Evolutionary conservation across 768 basidiomycete genomes (phyloP), one percentile per base, ranked within the genome.

Genomic region (Russula virescens): DNA sequence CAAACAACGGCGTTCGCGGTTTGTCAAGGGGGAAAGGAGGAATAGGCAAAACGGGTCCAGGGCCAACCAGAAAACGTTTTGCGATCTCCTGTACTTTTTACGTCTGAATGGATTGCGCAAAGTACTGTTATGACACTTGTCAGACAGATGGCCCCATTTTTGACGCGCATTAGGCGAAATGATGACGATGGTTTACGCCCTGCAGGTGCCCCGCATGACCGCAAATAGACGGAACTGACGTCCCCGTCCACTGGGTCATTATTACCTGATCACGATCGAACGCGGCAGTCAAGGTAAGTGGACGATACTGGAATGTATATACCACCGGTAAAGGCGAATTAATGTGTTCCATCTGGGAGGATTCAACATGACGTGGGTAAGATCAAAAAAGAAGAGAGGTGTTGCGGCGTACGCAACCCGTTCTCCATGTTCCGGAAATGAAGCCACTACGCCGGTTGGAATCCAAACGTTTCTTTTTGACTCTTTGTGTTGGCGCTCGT

Each of bases 201-300:
- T 1, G 7, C 31, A 31, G n/a, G 28, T 51, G 51, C 58, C 23
- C 25, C 3, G 7, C 31, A 31, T 28, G 28, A 52, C 42, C 18
- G 47, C 25, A 45, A 25, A 25, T 40, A 50, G n/a, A 35, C 19
- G 50, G 45, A 46, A 31, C 42, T 60, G 58, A 60, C 58, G 58
- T 60, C 43, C 26, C 43, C 5, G 43, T 31, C 11, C 14, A 25
- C 11, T n/a, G 43, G 26, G 42, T 26, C 5, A n/a, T 38, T 35
- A 43, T 52, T 40, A 23, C 55, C 31, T 62, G 49, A 62, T 52
- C 45, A 58, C n/a, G 45, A 52, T 53, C 56, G 45, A 46, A 47
- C 3, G 31, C 31, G 31, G 31, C 31, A 3, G 8, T 31, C 5
- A 31, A 31, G 31, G 31, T 8, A 8, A 31, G 5, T 31, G n/a